Base-by-base conservation (phyloP, 2,329 filamentous ascomycete species). In the Lomentospora prolificans region DNA sequence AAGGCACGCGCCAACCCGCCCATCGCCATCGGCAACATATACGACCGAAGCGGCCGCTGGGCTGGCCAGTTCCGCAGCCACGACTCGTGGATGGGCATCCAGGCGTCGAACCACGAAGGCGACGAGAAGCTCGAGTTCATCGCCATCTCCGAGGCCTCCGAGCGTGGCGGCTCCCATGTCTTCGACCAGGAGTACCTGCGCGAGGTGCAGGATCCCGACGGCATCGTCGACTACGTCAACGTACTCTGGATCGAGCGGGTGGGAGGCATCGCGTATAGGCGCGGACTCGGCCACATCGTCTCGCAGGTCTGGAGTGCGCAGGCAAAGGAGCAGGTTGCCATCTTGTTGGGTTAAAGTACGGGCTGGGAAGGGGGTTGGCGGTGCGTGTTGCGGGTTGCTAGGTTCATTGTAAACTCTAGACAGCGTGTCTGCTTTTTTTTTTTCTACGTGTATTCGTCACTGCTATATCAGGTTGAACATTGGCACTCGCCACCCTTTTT, bases 211-310 rank as follows among this genome's bases (percentile, higher is more conserved):
- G 70, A 73, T 57, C 62, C 64, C 1, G 71, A 76, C 55, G 71
- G 72, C 30, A 65, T 67, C 30, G 63, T 77, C 27, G 72, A 76
- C 57, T 70, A 75, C 61, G 69, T 75, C 17, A 75, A 75, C 27
- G 73, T 75, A 39, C 59, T 75, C 30, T 75, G 73, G 73, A 68
- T 75, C 17, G 73, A 75, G 64, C 64, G 72, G 24, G 73, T 75
- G 19, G 71, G 71, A 8, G 72, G 67, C 14, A 65, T 75, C 55
- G 67, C 67, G 5, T 74, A 70, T 57, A 62, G 73, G 17, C 61
- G 72, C 27, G 73, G 73, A 3, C 63, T 75, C 27, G 73, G 73
- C 0, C 72, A 75, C 60, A 66, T 75, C 4, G 54, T 75, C 50
- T 64, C 67, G 56, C 67, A 66, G 58, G 68, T 66, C 1, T 75